Conservation (phyloP, 495 filamentous ascomycete species). For the Neurospora sp. region DNA sequence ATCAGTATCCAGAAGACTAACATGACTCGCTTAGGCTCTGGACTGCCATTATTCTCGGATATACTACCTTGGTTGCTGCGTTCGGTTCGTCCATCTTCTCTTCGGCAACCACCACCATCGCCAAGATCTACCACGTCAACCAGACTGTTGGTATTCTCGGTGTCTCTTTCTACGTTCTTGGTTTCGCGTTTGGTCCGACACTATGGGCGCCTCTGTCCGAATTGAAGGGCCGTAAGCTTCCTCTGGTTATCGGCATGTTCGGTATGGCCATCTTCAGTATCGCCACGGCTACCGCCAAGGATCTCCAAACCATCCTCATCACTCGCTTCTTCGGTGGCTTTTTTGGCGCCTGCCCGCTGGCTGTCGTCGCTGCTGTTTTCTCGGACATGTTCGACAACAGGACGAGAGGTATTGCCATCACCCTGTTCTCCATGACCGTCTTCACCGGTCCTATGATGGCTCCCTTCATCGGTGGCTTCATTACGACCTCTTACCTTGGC, state of each 20-base stretch:
- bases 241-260: constrained; percentile 63
- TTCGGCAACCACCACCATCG: constrained; percentile 45
- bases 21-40: constrained; percentile 35
- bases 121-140: constrained; percentile 42
- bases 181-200: constrained; percentile 57
- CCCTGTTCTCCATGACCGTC: constrained; percentile 74
- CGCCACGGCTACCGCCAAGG: constrained; percentile 61
- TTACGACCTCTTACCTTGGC: constrained; percentile 53
- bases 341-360: constrained; percentile 65
- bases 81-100: constrained; percentile 67
- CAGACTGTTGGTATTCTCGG: constrained; percentile 53
- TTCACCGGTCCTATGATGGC: constrained; percentile 74
- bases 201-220: constrained; percentile 69
- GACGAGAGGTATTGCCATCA: constrained; percentile 68
- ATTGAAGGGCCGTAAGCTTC: constrained; percentile 61
- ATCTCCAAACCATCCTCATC: constrained; percentile 72
- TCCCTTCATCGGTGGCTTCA: constrained; percentile 79
- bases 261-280: constrained; percentile 71
- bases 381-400: constrained; percentile 80
- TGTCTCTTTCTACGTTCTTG: constrained; percentile 60
- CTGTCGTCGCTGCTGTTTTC: constrained; percentile 80
- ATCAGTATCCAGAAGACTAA: constrained; percentile 7
- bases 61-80: constrained; percentile 62
- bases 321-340: constrained; percentile 77
- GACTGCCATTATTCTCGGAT: constrained; percentile 65